A percentile compares a stretch with the other conserved stretches of the same genome.
Evolutionary conservation across 1,284 basidiomycete genomes (phyloP).

Genomic region (Leccinum proliferum): DNA sequence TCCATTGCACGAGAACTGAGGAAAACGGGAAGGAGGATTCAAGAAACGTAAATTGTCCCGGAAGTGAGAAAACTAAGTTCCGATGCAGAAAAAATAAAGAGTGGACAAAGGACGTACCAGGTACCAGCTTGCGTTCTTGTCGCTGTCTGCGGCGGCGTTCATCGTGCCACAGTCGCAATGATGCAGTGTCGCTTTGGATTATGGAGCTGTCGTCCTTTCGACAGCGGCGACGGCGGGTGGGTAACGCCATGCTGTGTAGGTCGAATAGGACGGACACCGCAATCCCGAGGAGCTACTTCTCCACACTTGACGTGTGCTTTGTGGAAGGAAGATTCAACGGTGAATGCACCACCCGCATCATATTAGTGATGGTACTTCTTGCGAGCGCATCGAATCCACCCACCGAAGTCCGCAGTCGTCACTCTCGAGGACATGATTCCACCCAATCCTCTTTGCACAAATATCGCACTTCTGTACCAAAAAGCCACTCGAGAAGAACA

Average conservation of each 20-base stretch:
- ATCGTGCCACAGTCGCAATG: constrained; percentile 23
- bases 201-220: constrained; percentile 24
- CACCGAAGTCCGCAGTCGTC: constrained; percentile 63
- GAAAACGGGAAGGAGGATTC: background rate
- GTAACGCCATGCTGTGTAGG: constrained; percentile 26
- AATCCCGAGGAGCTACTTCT: constrained; percentile 73
- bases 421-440: constrained; percentile 81
- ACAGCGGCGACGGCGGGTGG: constrained; percentile 23
- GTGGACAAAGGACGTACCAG: background rate
- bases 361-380: constrained; percentile 15
- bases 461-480: constrained; percentile 75
- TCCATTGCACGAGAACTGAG: constrained; percentile 21
- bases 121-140: constrained; percentile 11
- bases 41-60: constrained; percentile 15
- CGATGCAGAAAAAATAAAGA: constrained; percentile 5
- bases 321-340: constrained; percentile 14
- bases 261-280: constrained; percentile 48
- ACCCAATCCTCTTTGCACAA: constrained; percentile 76
- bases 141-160: constrained; percentile 15
- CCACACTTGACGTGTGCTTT: constrained; percentile 83
- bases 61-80: constrained; percentile 5
- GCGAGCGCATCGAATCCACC: constrained; percentile 14
- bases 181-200: constrained; percentile 27
- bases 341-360: constrained; percentile 7
- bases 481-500: constrained; percentile 67